These are phyloP conservation scores for Hymenoscyphus infarciens DNA, from an alignment of 2,329 filamentous ascomycete genomes.

Conservation along the genomic window DNA sequence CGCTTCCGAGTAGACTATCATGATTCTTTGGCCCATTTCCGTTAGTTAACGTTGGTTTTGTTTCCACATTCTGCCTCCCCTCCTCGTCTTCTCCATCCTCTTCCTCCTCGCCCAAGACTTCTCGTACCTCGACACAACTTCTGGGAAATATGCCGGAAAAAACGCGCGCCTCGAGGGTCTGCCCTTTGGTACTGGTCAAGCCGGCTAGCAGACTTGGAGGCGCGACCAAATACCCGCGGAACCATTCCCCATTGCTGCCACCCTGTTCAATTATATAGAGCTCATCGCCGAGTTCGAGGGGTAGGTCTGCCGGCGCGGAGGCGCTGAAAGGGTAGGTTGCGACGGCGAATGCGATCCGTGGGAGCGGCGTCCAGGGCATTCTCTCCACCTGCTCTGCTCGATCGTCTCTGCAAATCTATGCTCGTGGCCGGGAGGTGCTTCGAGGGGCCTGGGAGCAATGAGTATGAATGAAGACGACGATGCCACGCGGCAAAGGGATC, in stretches of 20 bases:
- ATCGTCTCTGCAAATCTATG: background rate
- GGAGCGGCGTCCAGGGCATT: constrained; percentile 97
- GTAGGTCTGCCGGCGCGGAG: constrained; percentile 82
- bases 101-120: constrained; percentile 77
- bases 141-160: constrained; percentile 98
- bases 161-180: constrained; percentile 90
- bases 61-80: constrained; percentile 10
- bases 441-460: background rate
- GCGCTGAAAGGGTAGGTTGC: constrained; percentile 92
- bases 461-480: background rate
- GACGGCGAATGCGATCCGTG: constrained; percentile 96
- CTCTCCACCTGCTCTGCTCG: constrained; percentile 12
- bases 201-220: constrained; percentile 90
- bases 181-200: constrained; percentile 83
- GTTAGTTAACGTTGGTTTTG: constrained; percentile 15
- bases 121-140: constrained; percentile 90
- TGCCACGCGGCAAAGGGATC: background rate
- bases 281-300: constrained; percentile 96
- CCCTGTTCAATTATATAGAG: constrained; percentile 98
- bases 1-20: constrained; percentile 18
- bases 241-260: constrained; percentile 79
- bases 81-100: constrained; percentile 37
- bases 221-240: constrained; percentile 90
- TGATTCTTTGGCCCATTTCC: constrained; percentile 9
- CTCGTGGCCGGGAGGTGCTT: background rate